Base-by-base conservation (phyloP, 2,329 filamentous ascomycete species). In the Paradendryphiella salina region DNA sequence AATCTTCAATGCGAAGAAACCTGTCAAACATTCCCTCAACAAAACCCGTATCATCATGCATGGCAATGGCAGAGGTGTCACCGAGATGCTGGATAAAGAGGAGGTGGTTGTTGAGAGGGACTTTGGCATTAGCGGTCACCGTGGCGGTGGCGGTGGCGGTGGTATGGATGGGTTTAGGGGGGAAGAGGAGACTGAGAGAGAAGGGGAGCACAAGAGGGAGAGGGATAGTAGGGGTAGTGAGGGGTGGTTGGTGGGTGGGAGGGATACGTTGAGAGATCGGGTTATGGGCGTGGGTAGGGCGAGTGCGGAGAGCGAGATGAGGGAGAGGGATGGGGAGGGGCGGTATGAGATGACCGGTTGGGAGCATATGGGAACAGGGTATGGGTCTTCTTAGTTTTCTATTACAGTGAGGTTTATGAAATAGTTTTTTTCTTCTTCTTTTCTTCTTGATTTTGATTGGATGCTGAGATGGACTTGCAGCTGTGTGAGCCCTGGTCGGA, bases 1-100 rank as follows among this genome's bases (percentile, higher is more conserved):
- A 18, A 75, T 79, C 45, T 79, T 79, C 55, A 67, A 67, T 34
- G 67, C 68, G 0, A 63, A 58, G 38, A 70, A 73, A 21, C 75
- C 75, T 0, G 75, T 77, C 14, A 73, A 75, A 58, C 63, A 69
- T 5, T 64, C 59, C 8, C 48, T 73, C 14, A 57, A 49, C 21
- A 66, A 63, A 52, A 72, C 64, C 10, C 56, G 60, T 17, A 69
- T 71, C 46, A 60, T 69, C 17, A 56, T 70, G 52, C 65, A 69
- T 49, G 66, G 64, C 1, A 50, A 52, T 4, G 62, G 68, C 14
- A 46, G 56, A 6, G 67, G 67, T 8, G 68, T 70, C 1, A 69
- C 63, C 2, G 66, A 69, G 55, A 62, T 70, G 38, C 37, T 70
- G 35, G 63, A 69, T 32, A 69, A 69, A 41, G 67, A 70, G 40